Percentiles rank a stretch among this genome's conserved stretches.
Conservation (phyloP, 2,329 filamentous ascomycete species). For the Aspergillus ruber region DNA sequence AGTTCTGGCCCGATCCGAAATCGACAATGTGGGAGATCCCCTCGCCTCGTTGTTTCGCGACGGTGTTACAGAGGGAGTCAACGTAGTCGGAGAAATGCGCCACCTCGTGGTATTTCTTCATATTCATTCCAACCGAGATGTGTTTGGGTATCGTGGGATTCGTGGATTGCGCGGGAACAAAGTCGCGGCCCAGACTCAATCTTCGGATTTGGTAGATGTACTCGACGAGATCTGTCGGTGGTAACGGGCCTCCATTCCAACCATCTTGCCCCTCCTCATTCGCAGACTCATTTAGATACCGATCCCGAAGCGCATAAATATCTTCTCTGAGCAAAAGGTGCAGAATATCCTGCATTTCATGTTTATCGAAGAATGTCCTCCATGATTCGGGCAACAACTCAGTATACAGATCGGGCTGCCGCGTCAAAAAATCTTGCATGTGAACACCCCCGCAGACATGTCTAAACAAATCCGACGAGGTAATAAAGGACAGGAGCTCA, state of each 20-base stretch:
- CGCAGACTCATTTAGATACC: slow-evolving; percentile 6
- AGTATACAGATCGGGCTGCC: slow-evolving; percentile 74
- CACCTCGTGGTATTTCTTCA: slow-evolving; percentile 94
- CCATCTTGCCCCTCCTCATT: slow-evolving; percentile 9
- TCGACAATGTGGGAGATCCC: slow-evolving; percentile 81
- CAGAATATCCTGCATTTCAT: slow-evolving; percentile 68
- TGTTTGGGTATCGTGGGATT: slow-evolving; percentile 56
- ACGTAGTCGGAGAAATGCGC: slow-evolving; percentile 84
- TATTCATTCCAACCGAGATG: slow-evolving; percentile 84
- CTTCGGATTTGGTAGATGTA: slow-evolving; percentile 68
- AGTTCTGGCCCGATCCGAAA: slow-evolving; percentile 95
- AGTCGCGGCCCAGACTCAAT: slow-evolving; percentile 61
- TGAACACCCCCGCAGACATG: slow-evolving; percentile 96
- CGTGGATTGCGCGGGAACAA: slow-evolving; percentile 35
- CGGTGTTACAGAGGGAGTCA: slow-evolving; percentile 55
- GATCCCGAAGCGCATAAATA: slow-evolving; percentile 43
- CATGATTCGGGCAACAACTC: slow-evolving; percentile 71
- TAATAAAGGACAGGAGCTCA: slow-evolving; percentile 68
- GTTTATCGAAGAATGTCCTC: slow-evolving; percentile 67
- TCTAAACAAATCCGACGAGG: slow-evolving; percentile 68
- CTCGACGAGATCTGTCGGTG: slow-evolving; percentile 55
- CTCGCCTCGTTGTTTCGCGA: slow-evolving; percentile 42
- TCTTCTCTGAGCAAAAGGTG: slow-evolving; percentile 77
- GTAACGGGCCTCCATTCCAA: slow-evolving; percentile 41
- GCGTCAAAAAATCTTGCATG: slow-evolving; percentile 91